phyloP scores from a whole-genome alignment of 345 rosid genomes.

The Balakata baccata region DNA sequence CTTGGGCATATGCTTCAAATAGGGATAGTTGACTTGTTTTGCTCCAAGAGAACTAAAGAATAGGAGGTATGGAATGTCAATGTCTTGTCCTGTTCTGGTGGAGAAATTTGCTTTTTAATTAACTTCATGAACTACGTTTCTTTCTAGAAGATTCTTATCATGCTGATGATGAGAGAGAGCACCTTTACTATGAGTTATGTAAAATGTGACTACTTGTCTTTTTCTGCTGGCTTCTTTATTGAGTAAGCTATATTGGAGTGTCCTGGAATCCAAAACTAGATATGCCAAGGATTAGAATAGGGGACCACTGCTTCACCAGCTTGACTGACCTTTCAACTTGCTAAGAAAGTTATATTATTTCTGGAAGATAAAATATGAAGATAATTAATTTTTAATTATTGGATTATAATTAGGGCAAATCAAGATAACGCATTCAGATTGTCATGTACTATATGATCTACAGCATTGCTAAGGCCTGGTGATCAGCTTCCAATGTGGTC shows the following conservation, averaged over 20 bases:
- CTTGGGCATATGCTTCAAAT: slow-evolving; percentile 10
- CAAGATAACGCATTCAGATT: slow-evolving; percentile 11
- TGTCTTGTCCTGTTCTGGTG: slow-evolving; percentile 24
- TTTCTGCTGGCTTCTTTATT: slow-evolving; percentile 8
- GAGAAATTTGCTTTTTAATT: slow-evolving; percentile 7
- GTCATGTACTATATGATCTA: slow-evolving; percentile 12
- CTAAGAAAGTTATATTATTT: slow-evolving; percentile 11
- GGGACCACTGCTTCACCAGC: slow-evolving; percentile 31
- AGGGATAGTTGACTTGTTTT: slow-evolving; percentile 19
- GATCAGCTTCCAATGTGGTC: slow-evolving; percentile 25
- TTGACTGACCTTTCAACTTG: slow-evolving; percentile 25
- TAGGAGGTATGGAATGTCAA: slow-evolving; percentile 11
- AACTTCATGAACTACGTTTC: slow-evolving; percentile 14
- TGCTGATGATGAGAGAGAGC: slow-evolving; percentile 19
- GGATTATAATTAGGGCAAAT: slow-evolving; percentile 8
- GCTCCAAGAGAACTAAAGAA: slow-evolving; percentile 6
- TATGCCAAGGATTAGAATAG: slow-evolving; percentile 3
- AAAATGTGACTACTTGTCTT: slow-evolving; percentile 1
- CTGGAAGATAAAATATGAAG: slow-evolving; percentile 10
- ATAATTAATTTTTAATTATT: slow-evolving; percentile 6
- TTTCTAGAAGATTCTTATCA: slow-evolving; percentile 29
- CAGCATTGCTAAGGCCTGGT: slow-evolving; percentile 5
- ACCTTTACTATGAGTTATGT: not conserved
- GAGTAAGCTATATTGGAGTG: slow-evolving; percentile 4
- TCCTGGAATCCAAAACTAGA: not conserved